Conservation (phyloP, 2,329 filamentous ascomycete species). For the Diaporthe vexans region DNA sequence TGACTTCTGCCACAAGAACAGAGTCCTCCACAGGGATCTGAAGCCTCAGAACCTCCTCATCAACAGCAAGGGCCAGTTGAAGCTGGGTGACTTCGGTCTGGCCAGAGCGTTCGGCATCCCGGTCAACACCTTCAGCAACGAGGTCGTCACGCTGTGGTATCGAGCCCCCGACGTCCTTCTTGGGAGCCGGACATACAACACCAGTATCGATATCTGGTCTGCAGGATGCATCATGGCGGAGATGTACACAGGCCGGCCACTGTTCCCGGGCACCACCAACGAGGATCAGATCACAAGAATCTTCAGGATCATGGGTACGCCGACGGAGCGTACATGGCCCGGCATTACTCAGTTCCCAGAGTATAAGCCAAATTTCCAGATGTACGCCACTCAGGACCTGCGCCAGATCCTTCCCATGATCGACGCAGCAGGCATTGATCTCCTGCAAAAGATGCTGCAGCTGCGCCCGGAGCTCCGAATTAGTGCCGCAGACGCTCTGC, state of each 20-base stretch:
- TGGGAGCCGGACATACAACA: conserved; percentile 96
- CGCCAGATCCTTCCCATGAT: conserved; percentile 90
- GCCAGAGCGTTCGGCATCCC: conserved; percentile 96
- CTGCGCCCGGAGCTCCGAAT: conserved; percentile 92
- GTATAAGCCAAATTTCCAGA: conserved; percentile 95
- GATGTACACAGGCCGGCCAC: conserved; percentile 95
- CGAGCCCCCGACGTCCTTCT: conserved; percentile 95
- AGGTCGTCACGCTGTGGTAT: conserved; percentile 98
- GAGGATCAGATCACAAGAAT: conserved; percentile 98
- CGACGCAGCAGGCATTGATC: conserved; percentile 86
- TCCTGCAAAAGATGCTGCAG: conserved; percentile 92
- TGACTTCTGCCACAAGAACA: conserved; percentile 97
- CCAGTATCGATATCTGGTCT: conserved; percentile 99
- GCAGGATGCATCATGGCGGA: conserved; percentile 99
- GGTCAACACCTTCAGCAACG: conserved; percentile 98
- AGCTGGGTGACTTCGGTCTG: conserved; percentile 94
- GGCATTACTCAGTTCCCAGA: conserved; percentile 96
- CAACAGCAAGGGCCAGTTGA: conserved; percentile 90
- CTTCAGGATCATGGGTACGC: conserved; percentile 98
- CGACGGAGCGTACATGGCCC: conserved; percentile 94
- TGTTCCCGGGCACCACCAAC: conserved; percentile 98
- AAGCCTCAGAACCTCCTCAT: conserved; percentile 98
- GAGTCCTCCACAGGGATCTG: conserved; percentile 93
- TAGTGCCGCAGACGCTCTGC: conserved; percentile 86
- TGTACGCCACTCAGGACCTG: conserved; percentile 93